These are phyloP conservation scores for Clathrospora elynae DNA, from an alignment of 2,329 filamentous ascomycete genomes.

Conservation along the genomic window DNA sequence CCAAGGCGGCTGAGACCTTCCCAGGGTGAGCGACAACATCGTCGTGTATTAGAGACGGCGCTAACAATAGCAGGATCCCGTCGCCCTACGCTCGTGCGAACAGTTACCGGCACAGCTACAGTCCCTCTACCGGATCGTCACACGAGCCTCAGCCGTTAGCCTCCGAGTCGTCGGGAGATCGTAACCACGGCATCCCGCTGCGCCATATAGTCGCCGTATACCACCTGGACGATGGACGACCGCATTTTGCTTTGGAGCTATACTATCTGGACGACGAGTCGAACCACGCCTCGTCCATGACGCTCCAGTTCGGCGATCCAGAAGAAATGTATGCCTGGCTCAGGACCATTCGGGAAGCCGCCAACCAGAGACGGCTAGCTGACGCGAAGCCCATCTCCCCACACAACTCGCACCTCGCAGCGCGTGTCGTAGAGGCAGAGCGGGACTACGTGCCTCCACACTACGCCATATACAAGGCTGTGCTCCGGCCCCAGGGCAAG, in stretches of 20 bases:
- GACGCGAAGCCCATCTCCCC: conserved; percentile 61
- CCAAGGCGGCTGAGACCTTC: conserved; percentile 68
- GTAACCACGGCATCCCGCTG: conserved; percentile 63
- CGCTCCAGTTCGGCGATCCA: conserved; percentile 66
- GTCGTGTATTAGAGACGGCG: not conserved
- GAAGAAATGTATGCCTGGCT: conserved; percentile 71
- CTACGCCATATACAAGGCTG: conserved; percentile 71
- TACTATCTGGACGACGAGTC: conserved; percentile 70
- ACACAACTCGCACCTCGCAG: conserved; percentile 66
- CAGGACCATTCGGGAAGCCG: conserved; percentile 63
- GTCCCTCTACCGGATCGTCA: conserved; percentile 64
- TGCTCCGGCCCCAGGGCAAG: conserved; percentile 66
- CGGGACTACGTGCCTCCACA: conserved; percentile 70
- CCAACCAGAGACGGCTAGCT: conserved; percentile 59
- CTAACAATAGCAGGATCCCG: conserved; percentile 36
- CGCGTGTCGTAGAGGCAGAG: conserved; percentile 66
- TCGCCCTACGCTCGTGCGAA: conserved; percentile 49
- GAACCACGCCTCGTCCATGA: conserved; percentile 65
- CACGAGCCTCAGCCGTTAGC: conserved; percentile 63
- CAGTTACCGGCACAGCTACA: conserved; percentile 60
- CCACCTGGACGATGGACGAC: conserved; percentile 68
- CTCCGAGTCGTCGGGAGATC: conserved; percentile 58
- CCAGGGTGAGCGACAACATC: conserved; percentile 41
- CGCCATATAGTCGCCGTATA: conserved; percentile 71
- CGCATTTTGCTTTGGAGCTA: conserved; percentile 70